These are phyloP conservation scores for Emmonsiellopsis sp. DNA, from an alignment of 2,329 filamentous ascomycete species.

Conservation along the genomic window DNA sequence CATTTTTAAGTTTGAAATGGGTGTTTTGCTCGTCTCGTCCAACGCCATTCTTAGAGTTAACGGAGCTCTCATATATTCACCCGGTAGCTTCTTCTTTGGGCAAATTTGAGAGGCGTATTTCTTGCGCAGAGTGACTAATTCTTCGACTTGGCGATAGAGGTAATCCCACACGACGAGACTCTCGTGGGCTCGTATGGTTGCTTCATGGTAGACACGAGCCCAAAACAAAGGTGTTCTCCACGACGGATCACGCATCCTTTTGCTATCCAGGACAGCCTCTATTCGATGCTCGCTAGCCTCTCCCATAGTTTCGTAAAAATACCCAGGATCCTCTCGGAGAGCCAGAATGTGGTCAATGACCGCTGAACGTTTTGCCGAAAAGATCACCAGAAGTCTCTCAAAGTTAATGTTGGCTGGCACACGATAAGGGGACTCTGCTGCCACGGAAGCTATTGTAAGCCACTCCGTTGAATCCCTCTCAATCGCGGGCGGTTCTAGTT, in stretches of 20 bases:
- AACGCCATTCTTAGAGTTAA: conserved; percentile 33
- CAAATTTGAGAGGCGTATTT: conserved; percentile 27
- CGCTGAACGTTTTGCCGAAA: conserved; percentile 33
- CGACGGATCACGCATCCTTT: conserved; percentile 17
- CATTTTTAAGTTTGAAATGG: conserved; percentile 19
- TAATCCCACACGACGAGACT: conserved; percentile 32
- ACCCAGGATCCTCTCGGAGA: conserved; percentile 51
- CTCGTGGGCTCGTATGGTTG: conserved; percentile 26
- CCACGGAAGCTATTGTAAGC: conserved; percentile 32
- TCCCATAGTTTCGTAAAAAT: conserved; percentile 40
- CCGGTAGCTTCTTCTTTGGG: conserved; percentile 25
- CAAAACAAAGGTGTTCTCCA: conserved; percentile 25
- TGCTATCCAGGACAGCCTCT: conserved; percentile 34
- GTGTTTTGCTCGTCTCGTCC: conserved; percentile 22
- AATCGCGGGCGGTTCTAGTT: conserved; percentile 30
- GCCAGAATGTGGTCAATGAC: conserved; percentile 48
- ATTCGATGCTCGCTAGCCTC: conserved; percentile 38
- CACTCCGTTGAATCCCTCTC: conserved; percentile 23
- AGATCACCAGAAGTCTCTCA: conserved; percentile 34
- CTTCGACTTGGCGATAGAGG: conserved; percentile 23
- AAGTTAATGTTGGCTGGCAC: conserved; percentile 42
- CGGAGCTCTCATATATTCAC: conserved; percentile 31
- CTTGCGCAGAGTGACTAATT: conserved; percentile 20
- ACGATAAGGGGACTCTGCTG: conserved; percentile 46
- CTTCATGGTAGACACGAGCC: conserved; percentile 28